Evolutionary conservation across 305 asterid genomes (phyloP).

Genomic region (Plantago coronopus): DNA sequence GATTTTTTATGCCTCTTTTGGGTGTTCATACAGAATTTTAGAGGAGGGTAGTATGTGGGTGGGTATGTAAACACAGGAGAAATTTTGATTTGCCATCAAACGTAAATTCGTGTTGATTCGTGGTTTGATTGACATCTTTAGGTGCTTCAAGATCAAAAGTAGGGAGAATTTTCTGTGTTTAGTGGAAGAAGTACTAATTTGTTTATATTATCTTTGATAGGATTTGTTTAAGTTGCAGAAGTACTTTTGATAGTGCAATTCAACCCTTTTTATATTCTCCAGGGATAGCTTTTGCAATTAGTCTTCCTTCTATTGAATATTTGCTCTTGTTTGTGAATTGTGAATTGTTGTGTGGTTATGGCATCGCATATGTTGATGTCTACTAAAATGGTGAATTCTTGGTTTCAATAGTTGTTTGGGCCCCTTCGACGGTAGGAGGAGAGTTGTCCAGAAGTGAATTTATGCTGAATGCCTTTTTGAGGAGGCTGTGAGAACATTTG

Average conservation of each 20-base stretch:
- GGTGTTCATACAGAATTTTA: constrained; percentile 1
- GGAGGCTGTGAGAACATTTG: constrained; percentile 24
- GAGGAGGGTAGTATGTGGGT: neutral
- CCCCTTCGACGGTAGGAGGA: constrained; percentile 18
- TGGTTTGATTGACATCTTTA: constrained; percentile 6
- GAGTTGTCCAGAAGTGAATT: constrained; percentile 15
- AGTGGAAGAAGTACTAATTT: neutral
- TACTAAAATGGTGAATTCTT: constrained; percentile 7
- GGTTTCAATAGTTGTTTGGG: constrained; percentile 6
- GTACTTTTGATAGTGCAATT: too few species aligned
- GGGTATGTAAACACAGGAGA: constrained; percentile 2
- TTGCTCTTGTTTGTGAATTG: constrained; percentile 11
- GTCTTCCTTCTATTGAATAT: constrained; percentile 2
- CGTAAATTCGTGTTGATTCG: constrained; percentile 2
- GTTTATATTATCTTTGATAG: neutral
- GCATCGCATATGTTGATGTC: neutral
- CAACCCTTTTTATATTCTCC: too few species aligned
- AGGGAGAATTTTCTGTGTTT: constrained; percentile 1
- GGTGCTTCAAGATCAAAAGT: constrained; percentile 16
- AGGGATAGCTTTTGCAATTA: neutral
- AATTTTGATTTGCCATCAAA: constrained; percentile 6
- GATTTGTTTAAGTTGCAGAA: too few species aligned
- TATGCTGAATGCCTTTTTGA: constrained; percentile 16
- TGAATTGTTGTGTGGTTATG: neutral
- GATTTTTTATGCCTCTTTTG: neutral